Evolutionary conservation across 2,329 filamentous ascomycete species (phyloP).

Genomic region (Nigrograna mackinnonii): DNA sequence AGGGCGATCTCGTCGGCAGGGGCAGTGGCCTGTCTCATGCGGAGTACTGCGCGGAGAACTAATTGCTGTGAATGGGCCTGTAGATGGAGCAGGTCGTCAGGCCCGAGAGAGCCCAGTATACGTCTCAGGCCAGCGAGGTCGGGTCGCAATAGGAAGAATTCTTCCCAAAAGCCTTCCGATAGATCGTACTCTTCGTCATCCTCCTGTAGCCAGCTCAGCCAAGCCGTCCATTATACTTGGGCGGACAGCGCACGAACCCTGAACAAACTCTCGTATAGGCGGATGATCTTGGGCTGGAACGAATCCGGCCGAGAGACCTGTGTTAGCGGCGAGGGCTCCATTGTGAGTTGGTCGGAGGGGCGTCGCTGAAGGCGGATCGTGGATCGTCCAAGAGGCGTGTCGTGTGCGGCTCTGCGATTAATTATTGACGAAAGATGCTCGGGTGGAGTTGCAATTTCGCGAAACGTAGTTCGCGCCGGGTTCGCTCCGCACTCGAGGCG

Average conservation of each 20-base stretch:
- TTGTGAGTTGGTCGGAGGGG: constrained; percentile 39
- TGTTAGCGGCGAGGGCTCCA: constrained; percentile 92
- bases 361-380: background rate
- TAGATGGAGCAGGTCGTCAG: constrained; percentile 75
- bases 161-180: constrained; percentile 91
- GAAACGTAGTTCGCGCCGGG: too few relatives aligned
- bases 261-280: constrained; percentile 86
- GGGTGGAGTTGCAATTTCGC: too few relatives aligned
- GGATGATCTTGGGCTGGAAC: constrained; percentile 92
- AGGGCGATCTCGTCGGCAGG: constrained; percentile 77
- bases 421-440: too few relatives aligned
- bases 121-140: constrained; percentile 70
- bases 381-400: too few relatives aligned
- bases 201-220: constrained; percentile 42
- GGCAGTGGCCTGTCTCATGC: constrained; percentile 64
- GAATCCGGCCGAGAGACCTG: constrained; percentile 87
- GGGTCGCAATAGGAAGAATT: constrained; percentile 89
- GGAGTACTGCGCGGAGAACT: constrained; percentile 72
- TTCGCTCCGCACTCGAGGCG: too few relatives aligned
- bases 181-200: constrained; percentile 67
- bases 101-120: constrained; percentile 70
- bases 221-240: constrained; percentile 3
- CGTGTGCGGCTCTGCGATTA: too few relatives aligned
- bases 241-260: constrained; percentile 44
- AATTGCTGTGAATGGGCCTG: constrained; percentile 78